Percentiles rank a stretch among this genome's conserved stretches.
phyloP scores from a whole-genome alignment of 257 asterid species.

The Petunia axillaris region DNA sequence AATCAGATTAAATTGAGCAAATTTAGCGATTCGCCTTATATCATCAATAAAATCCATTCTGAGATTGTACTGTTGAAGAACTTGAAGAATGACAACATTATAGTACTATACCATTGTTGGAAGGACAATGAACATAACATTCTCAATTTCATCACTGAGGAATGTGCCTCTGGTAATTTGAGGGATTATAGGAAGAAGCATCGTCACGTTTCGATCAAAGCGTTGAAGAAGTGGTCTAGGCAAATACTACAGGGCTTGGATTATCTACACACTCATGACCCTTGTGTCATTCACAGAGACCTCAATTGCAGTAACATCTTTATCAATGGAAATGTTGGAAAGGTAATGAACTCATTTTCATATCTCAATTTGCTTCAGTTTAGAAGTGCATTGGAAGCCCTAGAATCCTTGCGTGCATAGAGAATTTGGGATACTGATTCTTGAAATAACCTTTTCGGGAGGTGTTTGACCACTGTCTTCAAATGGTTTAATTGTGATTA shows the following conservation, averaged over 20 bases:
- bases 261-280: conserved; percentile 41
- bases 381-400: neutral
- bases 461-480: too few relatives aligned
- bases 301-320: conserved; percentile 43
- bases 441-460: neutral
- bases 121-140: conserved; percentile 16
- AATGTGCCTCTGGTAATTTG: conserved; percentile 34
- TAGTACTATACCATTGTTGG: conserved; percentile 30
- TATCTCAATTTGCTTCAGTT: neutral
- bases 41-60: conserved; percentile 5
- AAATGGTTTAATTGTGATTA: neutral
- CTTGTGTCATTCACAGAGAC: conserved; percentile 41
- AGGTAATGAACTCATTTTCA: conserved; percentile 20
- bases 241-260: conserved; percentile 39
- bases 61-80: conserved; percentile 25
- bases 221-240: conserved; percentile 40
- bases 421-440: neutral
- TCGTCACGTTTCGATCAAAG: conserved; percentile 37
- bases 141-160: conserved; percentile 41
- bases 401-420: neutral
- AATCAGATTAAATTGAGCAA: conserved; percentile 28
- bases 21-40: conserved; percentile 22
- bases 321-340: conserved; percentile 41
- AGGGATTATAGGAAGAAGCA: conserved; percentile 45
- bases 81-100: conserved; percentile 29